Evolutionary conservation across 2,329 filamentous ascomycete species (phyloP).

Genomic region (Penicillium janthinellum): DNA sequence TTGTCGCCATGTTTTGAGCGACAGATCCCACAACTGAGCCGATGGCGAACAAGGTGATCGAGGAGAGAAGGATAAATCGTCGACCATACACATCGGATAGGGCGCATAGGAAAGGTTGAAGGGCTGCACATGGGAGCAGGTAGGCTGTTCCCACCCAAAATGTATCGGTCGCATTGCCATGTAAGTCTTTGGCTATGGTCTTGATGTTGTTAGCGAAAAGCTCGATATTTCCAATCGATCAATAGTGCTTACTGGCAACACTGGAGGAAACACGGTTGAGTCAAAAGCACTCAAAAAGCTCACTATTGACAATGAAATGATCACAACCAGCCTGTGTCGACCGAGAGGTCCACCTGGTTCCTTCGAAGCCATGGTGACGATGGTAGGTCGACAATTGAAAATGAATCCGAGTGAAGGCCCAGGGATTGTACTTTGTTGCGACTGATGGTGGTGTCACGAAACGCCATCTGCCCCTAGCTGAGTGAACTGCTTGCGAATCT

Average conservation of each 20-base stretch:
- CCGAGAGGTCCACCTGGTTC: background rate
- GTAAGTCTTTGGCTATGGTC: conserved; percentile 10
- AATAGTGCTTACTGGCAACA: background rate
- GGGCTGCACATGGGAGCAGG: conserved; percentile 7
- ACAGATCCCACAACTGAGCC: conserved; percentile 13
- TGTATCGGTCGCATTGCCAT: conserved; percentile 9
- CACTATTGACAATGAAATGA: conserved; percentile 1
- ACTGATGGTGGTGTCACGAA: background rate
- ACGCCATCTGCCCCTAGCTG: conserved; percentile 2
- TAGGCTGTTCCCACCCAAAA: conserved; percentile 14
- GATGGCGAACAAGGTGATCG: conserved; percentile 9
- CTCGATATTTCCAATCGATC: background rate
- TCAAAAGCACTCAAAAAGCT: conserved; percentile 5
- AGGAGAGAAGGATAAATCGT: background rate
- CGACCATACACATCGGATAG: conserved; percentile 8
- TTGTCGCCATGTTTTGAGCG: conserved; percentile 10
- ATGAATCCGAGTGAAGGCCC: background rate
- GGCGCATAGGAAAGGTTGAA: conserved; percentile 8
- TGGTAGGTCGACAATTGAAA: background rate
- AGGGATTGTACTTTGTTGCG: background rate
- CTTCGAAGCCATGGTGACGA: background rate
- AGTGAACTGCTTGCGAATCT: background rate
- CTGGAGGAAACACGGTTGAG: conserved; percentile 3
- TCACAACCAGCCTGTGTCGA: conserved; percentile 3
- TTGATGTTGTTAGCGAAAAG: background rate